These are phyloP conservation scores for Albizia julibrissin DNA, from an alignment of 306 rosid genomes.

Conservation along the genomic window DNA sequence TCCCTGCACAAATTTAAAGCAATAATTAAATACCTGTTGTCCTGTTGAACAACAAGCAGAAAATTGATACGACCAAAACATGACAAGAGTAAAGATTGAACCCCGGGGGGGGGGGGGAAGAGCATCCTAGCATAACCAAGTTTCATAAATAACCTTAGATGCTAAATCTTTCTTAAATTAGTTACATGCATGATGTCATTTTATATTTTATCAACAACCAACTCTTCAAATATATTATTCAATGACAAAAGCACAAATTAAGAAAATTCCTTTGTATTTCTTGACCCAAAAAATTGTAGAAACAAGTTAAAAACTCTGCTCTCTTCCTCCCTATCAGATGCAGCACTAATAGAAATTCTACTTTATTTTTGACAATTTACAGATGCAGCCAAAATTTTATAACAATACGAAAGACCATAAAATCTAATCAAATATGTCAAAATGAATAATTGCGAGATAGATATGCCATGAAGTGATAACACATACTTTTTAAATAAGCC, in stretches of 20 bases:
- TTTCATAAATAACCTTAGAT: conserved; percentile 15
- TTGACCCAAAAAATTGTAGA: background rate
- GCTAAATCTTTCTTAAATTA: background rate
- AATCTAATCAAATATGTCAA: background rate
- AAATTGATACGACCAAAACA: conserved; percentile 6
- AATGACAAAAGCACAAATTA: conserved; percentile 11
- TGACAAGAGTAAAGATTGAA: background rate
- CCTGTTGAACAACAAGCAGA: conserved; percentile 4
- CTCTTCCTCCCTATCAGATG: background rate
- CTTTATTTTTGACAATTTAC: background rate
- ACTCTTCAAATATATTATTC: background rate
- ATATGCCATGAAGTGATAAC: background rate
- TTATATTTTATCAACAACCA: background rate
- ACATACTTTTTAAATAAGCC: background rate
- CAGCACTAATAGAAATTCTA: too few relatives aligned
- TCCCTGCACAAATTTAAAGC: conserved; percentile 57
- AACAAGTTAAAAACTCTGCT: background rate
- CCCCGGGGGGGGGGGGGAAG: too few relatives aligned
- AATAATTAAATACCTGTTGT: conserved; percentile 4
- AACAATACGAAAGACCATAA: background rate
- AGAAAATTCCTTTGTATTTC: conserved; percentile 5
- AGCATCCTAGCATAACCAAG: conserved; percentile 6
- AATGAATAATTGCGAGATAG: background rate
- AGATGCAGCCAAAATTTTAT: background rate
- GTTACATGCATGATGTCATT: background rate